Percentiles rank a stretch among this genome's conserved stretches.
Evolutionary conservation across 2,329 filamentous ascomycete genomes (phyloP).

Genomic region (Colletotrichum spaethianum): DNA sequence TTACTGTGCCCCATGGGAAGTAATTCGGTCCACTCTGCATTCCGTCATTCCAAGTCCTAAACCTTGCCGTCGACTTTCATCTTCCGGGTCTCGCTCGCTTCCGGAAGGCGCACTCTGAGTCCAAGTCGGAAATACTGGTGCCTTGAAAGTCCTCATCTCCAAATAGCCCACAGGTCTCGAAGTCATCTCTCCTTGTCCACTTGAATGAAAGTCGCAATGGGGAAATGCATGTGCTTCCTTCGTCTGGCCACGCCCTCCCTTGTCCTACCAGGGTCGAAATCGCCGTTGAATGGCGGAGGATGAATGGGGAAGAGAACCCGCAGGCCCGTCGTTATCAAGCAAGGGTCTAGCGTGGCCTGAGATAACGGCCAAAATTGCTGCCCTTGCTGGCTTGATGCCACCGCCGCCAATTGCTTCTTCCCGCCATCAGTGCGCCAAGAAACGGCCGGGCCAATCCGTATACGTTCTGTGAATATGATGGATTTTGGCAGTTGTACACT

Average conservation of each 20-base stretch:
- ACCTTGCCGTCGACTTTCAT: not conserved
- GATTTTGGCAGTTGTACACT: not conserved
- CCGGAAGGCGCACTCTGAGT: not conserved
- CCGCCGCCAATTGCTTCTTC: not conserved
- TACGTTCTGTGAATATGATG: not conserved
- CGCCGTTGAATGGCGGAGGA: conserved; percentile 17
- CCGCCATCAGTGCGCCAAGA: not conserved
- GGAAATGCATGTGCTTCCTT: conserved; percentile 23
- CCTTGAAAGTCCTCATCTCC: not conserved
- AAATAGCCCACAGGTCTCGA: not conserved
- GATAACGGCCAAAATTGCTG: conserved; percentile 27
- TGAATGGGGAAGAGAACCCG: conserved; percentile 25
- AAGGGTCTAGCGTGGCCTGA: conserved; percentile 24
- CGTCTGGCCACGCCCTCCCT: conserved; percentile 10
- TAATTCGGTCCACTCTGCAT: not conserved
- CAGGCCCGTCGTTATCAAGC: conserved; percentile 8
- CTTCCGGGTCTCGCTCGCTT: not conserved
- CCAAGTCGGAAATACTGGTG: not conserved
- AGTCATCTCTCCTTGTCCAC: not conserved
- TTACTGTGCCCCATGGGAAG: not conserved
- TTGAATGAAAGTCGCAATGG: conserved; percentile 13
- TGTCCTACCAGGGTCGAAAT: conserved; percentile 13
- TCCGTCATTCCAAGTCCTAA: not conserved
- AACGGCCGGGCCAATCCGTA: not conserved
- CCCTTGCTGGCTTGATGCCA: not conserved